Evolutionary conservation across 106 monocot species (phyloP), one percentile per base, ranked within the genome.

Genomic region (Phalaenopsis aphrodite): DNA sequence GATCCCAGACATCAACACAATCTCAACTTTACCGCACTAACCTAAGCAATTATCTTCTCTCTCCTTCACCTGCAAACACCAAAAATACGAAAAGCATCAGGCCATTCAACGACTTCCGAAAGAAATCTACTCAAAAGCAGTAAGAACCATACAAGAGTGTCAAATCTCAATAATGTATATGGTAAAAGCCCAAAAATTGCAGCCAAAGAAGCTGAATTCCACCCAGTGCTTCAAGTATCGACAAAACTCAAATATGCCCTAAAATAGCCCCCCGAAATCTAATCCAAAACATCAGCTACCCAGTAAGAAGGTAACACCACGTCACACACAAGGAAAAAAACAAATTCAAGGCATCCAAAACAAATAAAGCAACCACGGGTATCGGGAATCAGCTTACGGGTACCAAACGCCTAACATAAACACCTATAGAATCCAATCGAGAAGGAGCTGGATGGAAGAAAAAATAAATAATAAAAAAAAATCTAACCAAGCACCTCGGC

Each of bases 1-100:
- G 24, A 14, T 76, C 76, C 76, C 76, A 49, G 15, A 46, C 76
- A 76, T 76, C 11, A 52, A 30, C 76, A 4, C 76, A 76, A 76
- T 8, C 14, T 17, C 48, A 49, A 49, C 76, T 48, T 76, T 76
- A 49, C 15, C 24, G 30, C 18, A 30, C 76, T 48, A 46, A 24
- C 42, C 21, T 46, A 76, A 49, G 16, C 19, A 6, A 48, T 76
- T 7, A 17, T 52, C 52, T 52, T 2, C 48, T 17, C 24, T 24
- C 24, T 76, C 8, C 24, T 76, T 19, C 76, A 48, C 24, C 43
- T 74, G 11, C 74, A 42, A 5, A n/a, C 74, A 43, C 37, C 42
- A 74, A 42, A 42, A 7, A 42, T 42, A 5, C 18, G n/a, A 74
- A 42, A n/a, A 74, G 12, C 74, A 19, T 43, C 43, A 43, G n/a